A percentile compares a stretch with the other conserved stretches of the same genome.
Conservation (phyloP, 768 basidiomycete species). For the Kwoniella heveanensis region DNA sequence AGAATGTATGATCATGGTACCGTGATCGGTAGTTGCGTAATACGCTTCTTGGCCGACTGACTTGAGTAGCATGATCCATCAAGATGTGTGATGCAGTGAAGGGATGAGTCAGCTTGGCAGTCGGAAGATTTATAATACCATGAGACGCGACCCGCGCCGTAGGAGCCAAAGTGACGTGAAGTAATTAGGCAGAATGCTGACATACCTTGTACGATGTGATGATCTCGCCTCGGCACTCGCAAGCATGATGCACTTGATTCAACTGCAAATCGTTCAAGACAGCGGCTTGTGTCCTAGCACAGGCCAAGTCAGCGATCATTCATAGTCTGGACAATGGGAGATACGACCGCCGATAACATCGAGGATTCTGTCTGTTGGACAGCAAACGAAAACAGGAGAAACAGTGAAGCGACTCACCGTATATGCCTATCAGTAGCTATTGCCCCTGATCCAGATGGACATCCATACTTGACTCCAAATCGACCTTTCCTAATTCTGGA, state of each 20-base stretch:
- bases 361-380: too few species aligned
- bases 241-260: slow-evolving; percentile 20
- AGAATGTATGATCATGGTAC: slow-evolving; percentile 34
- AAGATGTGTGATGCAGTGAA: neutral
- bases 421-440: slow-evolving; percentile 14
- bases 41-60: slow-evolving; percentile 27
- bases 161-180: too few species aligned
- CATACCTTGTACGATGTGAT: slow-evolving; percentile 29
- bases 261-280: slow-evolving; percentile 13
- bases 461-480: slow-evolving; percentile 13
- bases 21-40: slow-evolving; percentile 40
- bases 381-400: too few species aligned
- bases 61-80: neutral
- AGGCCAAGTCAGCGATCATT: too few species aligned
- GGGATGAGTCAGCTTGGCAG: neutral
- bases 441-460: too few species aligned
- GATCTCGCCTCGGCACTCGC: slow-evolving; percentile 31
- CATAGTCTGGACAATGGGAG: too few species aligned
- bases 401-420: slow-evolving; percentile 3
- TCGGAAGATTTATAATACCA: too few species aligned
- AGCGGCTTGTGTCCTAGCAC: neutral
- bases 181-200: too few species aligned
- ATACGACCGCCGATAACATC: too few species aligned
- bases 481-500: slow-evolving; percentile 9
- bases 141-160: too few species aligned